Conservation (phyloP, 2,329 filamentous ascomycete genomes). For the Penicillium sp. region DNA sequence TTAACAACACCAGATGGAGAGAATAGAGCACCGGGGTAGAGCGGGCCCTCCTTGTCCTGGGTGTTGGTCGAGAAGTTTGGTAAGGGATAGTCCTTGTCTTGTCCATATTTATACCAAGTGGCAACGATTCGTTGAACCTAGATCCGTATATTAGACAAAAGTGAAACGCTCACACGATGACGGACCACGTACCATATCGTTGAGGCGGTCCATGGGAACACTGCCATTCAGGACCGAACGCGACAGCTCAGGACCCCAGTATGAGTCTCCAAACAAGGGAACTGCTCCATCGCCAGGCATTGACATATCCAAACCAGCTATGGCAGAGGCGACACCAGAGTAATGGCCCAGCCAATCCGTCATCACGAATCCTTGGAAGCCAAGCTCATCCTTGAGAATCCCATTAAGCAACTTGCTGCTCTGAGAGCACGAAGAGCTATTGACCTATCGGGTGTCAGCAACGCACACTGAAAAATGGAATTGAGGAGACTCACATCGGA, state of each 20-base stretch:
- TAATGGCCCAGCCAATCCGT: constrained; percentile 67
- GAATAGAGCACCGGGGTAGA: constrained; percentile 58
- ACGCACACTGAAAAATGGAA: neutral
- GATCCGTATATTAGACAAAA: constrained; percentile 9
- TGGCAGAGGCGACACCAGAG: constrained; percentile 57
- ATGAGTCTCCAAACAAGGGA: constrained; percentile 52
- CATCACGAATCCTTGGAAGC: constrained; percentile 69
- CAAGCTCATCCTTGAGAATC: constrained; percentile 69
- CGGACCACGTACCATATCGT: constrained; percentile 43
- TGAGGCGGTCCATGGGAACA: constrained; percentile 55
- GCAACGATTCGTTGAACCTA: constrained; percentile 56
- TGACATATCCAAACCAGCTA: constrained; percentile 65
- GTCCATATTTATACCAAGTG: constrained; percentile 56
- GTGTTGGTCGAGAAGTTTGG: constrained; percentile 63
- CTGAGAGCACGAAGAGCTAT: constrained; percentile 64
- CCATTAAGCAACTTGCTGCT: constrained; percentile 68
- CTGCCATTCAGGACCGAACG: constrained; percentile 56
- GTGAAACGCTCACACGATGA: neutral
- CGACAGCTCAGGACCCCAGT: constrained; percentile 57
- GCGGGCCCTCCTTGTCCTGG: constrained; percentile 51
- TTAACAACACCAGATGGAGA: constrained; percentile 65
- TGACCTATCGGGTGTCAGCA: constrained; percentile 46
- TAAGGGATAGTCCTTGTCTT: constrained; percentile 56
- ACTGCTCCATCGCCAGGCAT: constrained; percentile 63
- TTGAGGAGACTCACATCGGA: constrained; percentile 34